Conservation (phyloP, 1,284 basidiomycete species). For the Takashimella koratensis region DNA sequence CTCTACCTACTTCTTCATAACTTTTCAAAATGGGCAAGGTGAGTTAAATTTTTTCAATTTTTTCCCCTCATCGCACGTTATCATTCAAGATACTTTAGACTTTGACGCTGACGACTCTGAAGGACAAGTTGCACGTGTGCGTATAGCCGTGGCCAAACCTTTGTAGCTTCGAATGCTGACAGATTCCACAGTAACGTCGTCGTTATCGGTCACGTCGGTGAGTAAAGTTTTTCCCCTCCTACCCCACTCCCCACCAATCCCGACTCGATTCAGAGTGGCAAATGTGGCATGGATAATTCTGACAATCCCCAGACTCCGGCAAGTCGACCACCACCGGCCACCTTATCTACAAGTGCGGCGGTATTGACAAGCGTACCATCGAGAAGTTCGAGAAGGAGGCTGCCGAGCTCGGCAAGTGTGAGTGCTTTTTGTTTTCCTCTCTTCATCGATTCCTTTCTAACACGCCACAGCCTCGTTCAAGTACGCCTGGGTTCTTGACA, state of each 20-base stretch:
- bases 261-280: background rate
- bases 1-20: no score
- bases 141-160: constrained; percentile 6
- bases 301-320: constrained; percentile 49
- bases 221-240: constrained; percentile 55
- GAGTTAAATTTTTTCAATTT: constrained; percentile 13
- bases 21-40: constrained; percentile 42
- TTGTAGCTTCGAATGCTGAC: background rate
- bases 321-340: constrained; percentile 99
- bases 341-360: constrained; percentile 99
- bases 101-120: constrained; percentile 3
- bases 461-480: constrained; percentile 86
- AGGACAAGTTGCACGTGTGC: constrained; percentile 39
- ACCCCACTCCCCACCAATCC: constrained; percentile 57
- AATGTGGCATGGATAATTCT: background rate
- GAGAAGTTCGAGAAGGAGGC: constrained; percentile 99
- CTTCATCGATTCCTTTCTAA: constrained; percentile 4
- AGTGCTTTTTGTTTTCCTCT: constrained; percentile 10
- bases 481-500: constrained; percentile 99
- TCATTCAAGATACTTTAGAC: background rate
- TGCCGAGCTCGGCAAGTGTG: constrained; percentile 91
- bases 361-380: constrained; percentile 99
- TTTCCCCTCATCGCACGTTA: no score
- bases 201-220: constrained; percentile 97
- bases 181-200: constrained; percentile 46